phyloP scores from a whole-genome alignment of 495 filamentous ascomycete species.

The Xylaria acuta region DNA sequence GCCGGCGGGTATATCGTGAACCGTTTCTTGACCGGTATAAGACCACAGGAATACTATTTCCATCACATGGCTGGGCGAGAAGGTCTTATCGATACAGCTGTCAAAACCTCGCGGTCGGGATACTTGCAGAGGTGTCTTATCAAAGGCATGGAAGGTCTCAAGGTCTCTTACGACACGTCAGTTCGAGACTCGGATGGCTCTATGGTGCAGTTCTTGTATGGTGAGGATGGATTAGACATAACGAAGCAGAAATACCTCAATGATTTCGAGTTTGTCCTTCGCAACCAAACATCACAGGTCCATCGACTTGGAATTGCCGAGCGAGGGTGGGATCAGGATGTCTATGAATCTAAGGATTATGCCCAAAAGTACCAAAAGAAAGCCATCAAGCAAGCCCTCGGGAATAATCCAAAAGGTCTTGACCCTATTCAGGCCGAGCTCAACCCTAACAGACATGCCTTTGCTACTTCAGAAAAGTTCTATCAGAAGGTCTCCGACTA shows the following conservation, averaged over 20 bases:
- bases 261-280: constrained; percentile 87
- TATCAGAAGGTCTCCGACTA: constrained; percentile 68
- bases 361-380: constrained; percentile 83
- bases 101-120: constrained; percentile 96
- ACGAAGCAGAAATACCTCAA: constrained; percentile 91
- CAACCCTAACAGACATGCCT: constrained; percentile 76
- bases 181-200: constrained; percentile 94
- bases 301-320: constrained; percentile 45
- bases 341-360: constrained; percentile 58
- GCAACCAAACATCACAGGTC: constrained; percentile 68
- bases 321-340: constrained; percentile 51
- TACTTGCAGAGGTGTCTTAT: constrained; percentile 98
- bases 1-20: constrained; percentile 94
- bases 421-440: constrained; percentile 79
- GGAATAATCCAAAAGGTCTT: constrained; percentile 67
- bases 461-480: constrained; percentile 90
- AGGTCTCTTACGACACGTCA: constrained; percentile 89
- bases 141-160: constrained; percentile 97
- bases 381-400: constrained; percentile 74
- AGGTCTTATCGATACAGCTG: constrained; percentile 98
- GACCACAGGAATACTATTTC: constrained; percentile 98
- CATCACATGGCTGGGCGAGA: constrained; percentile 99
- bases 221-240: constrained; percentile 94
- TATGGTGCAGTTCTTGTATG: constrained; percentile 94
- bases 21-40: constrained; percentile 97